These are phyloP conservation scores for Stentor roeselii DNA, from an alignment of 73 alveolate species.

Conservation along the genomic window DNA sequence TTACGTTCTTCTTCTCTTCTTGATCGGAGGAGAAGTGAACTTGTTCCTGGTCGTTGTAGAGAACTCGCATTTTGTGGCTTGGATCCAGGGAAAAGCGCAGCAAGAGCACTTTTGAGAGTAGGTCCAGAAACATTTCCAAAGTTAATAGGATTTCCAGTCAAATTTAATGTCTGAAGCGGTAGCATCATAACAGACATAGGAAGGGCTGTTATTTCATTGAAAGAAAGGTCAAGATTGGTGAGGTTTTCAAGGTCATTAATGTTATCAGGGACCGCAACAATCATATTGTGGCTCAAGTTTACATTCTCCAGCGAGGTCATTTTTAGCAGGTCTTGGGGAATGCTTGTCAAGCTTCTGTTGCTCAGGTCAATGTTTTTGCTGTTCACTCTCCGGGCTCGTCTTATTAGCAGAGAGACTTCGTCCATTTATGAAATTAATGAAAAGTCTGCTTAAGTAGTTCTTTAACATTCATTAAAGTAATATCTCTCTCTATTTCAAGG, in stretches of 20 bases:
- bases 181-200: conserved; percentile 61
- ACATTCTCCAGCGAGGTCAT: conserved; percentile 63
- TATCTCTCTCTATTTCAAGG: background rate
- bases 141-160: conserved; percentile 66
- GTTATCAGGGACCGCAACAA: conserved; percentile 38
- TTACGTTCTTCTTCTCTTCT: conserved; percentile 34
- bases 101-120: conserved; percentile 28
- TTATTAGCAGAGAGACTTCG: conserved; percentile 66
- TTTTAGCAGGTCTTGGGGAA: conserved; percentile 30
- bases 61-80: conserved; percentile 38
- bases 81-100: conserved; percentile 36
- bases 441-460: background rate
- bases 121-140: conserved; percentile 32
- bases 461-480: too few species aligned
- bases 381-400: conserved; percentile 80
- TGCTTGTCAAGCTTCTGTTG: conserved; percentile 31
- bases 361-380: conserved; percentile 51
- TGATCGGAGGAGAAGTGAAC: conserved; percentile 25
- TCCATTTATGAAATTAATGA: conserved; percentile 53
- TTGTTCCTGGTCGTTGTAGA: conserved; percentile 32
- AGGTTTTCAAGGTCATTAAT: conserved; percentile 48
- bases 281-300: conserved; percentile 59
- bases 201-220: conserved; percentile 53
- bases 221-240: conserved; percentile 48
- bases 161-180: conserved; percentile 54